These are phyloP conservation scores for Calocybe indica DNA, from an alignment of 768 basidiomycete genomes.

Conservation along the genomic window DNA sequence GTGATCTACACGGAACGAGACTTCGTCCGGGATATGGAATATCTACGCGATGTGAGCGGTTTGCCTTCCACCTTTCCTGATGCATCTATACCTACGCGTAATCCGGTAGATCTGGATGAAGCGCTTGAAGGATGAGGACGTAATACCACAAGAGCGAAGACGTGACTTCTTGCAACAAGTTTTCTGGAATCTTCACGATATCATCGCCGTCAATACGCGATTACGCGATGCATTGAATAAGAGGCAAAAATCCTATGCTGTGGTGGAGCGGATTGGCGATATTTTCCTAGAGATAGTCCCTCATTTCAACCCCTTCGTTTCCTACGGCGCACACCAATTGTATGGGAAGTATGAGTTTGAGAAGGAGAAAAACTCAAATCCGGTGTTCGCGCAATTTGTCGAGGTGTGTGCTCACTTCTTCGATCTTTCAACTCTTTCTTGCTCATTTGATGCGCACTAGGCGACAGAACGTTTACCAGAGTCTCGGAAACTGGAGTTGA, in stretches of 20 bases:
- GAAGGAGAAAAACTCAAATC: conserved; percentile 93
- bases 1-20: conserved; percentile 92
- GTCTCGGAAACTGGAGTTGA: conserved; percentile 93
- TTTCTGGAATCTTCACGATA: conserved; percentile 97
- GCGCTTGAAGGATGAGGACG: conserved; percentile 66
- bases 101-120: conserved; percentile 76
- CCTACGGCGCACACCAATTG: conserved; percentile 93
- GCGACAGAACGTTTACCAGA: conserved; percentile 88
- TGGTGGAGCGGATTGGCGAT: conserved; percentile 90
- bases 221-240: conserved; percentile 93
- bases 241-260: conserved; percentile 90
- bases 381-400: conserved; percentile 90
- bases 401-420: conserved; percentile 55
- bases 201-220: conserved; percentile 84
- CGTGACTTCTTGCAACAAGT: conserved; percentile 89
- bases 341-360: conserved; percentile 99
- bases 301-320: conserved; percentile 88
- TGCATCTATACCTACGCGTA: not conserved
- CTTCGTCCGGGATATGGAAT: conserved; percentile 97
- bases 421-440: not conserved
- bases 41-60: conserved; percentile 80
- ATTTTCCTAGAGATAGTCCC: conserved; percentile 83
- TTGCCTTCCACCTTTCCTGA: conserved; percentile 2
- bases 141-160: conserved; percentile 71
- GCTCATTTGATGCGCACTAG: conserved; percentile 31